A percentile compares a stretch with the other conserved stretches of the same genome.
Evolutionary conservation across 2,329 filamentous ascomycete species (phyloP).

Genomic region (Botrytis fragariae): DNA sequence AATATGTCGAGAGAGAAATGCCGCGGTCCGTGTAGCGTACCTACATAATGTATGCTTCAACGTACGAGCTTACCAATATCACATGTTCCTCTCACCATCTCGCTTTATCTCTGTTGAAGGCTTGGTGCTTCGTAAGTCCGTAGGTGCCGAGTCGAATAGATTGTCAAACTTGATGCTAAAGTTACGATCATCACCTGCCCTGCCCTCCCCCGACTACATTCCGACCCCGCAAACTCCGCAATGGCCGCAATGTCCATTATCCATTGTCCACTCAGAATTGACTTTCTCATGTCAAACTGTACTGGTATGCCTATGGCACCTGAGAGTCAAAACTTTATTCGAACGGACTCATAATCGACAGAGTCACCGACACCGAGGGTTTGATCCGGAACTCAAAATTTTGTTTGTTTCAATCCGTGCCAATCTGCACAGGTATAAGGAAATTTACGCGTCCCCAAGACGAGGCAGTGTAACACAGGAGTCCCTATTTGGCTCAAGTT

Average conservation of each 20-base stretch:
- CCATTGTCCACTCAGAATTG: background rate
- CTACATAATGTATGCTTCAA: background rate
- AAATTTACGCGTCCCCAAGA: background rate
- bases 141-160: background rate
- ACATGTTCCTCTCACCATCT: background rate
- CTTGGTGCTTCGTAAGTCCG: background rate
- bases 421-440: background rate
- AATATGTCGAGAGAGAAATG: background rate
- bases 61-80: background rate
- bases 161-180: background rate
- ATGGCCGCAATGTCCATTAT: background rate
- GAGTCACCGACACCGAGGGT: background rate
- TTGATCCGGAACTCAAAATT: background rate
- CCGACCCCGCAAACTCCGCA: conserved; percentile 1
- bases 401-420: background rate
- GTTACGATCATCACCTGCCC: background rate
- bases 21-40: background rate
- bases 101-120: background rate
- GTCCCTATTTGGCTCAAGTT: background rate
- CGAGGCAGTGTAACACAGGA: background rate
- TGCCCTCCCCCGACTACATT: background rate
- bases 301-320: background rate
- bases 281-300: background rate
- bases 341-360: background rate
- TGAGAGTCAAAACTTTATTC: background rate